Percentiles rank a stretch among this genome's conserved stretches.
phyloP scores from a whole-genome alignment of 2,329 filamentous ascomycete genomes.

The Gliomastix tumulicola region DNA sequence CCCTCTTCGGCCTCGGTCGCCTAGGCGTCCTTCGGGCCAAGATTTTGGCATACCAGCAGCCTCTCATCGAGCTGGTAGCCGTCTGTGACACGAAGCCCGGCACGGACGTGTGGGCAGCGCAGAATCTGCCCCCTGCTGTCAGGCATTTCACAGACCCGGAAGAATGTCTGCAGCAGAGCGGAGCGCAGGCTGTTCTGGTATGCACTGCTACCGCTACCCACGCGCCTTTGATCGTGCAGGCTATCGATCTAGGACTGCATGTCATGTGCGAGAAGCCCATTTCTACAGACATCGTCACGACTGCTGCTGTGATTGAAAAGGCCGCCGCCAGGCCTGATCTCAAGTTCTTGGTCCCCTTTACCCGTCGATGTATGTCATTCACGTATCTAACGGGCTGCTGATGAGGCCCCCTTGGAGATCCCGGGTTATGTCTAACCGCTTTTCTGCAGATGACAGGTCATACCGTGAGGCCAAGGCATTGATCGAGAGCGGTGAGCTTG shows the following conservation, averaged over 20 bases:
- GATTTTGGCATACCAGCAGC: background rate
- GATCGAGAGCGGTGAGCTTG: background rate
- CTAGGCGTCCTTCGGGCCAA: background rate
- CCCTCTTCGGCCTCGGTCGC: background rate
- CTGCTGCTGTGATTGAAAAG: background rate
- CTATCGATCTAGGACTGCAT: background rate
- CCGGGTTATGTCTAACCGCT: too few relatives aligned
- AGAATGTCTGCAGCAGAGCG: background rate
- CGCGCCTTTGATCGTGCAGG: background rate
- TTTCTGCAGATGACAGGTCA: background rate
- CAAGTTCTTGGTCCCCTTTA: background rate
- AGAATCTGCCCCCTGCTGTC: background rate
- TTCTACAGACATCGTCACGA: background rate
- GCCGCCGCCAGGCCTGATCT: background rate
- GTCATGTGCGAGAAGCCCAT: constrained; percentile 1
- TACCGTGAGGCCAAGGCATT: background rate
- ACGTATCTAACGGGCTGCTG: too few relatives aligned
- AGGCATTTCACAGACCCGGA: background rate
- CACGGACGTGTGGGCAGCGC: background rate
- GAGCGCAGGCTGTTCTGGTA: background rate
- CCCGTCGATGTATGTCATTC: background rate
- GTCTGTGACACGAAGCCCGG: background rate
- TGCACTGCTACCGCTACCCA: background rate
- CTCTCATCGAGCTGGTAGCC: background rate
- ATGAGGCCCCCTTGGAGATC: too few relatives aligned